phyloP scores from a whole-genome alignment of 2,329 filamentous ascomycete genomes.

The Meredithiella fracta region DNA sequence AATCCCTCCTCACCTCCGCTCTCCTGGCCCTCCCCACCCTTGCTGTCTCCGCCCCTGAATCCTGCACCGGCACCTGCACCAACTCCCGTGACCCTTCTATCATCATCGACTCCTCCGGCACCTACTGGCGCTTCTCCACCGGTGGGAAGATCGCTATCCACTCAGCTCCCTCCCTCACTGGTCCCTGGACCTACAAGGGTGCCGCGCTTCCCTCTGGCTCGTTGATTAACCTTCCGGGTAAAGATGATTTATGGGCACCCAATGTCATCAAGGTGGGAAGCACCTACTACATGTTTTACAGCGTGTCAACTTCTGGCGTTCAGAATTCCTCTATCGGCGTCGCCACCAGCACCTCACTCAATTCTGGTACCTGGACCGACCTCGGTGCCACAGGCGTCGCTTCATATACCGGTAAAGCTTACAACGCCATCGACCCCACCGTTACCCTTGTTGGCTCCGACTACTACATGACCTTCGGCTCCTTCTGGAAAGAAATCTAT shows the following conservation, averaged over 20 bases:
- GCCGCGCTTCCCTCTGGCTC: conserved; percentile 24
- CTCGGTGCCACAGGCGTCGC: conserved; percentile 37
- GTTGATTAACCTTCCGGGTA: conserved; percentile 25
- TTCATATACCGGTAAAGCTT: conserved; percentile 26
- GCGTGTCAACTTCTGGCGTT: conserved; percentile 42
- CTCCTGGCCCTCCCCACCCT: not conserved
- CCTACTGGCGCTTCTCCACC: conserved; percentile 29
- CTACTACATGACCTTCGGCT: conserved; percentile 45
- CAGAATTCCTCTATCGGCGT: conserved; percentile 46
- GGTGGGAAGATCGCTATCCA: conserved; percentile 26
- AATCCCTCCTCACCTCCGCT: conserved; percentile 7
- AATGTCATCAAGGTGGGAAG: conserved; percentile 29
- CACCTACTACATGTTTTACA: conserved; percentile 52
- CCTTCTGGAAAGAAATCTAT: conserved; percentile 51
- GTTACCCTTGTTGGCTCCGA: conserved; percentile 26
- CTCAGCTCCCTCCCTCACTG: conserved; percentile 23
- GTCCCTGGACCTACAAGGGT: conserved; percentile 28
- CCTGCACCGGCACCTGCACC: conserved; percentile 23
- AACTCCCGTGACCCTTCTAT: conserved; percentile 26
- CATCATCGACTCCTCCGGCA: conserved; percentile 25
- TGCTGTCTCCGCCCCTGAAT: conserved; percentile 21
- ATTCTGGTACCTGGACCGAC: conserved; percentile 43
- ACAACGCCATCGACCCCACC: conserved; percentile 46
- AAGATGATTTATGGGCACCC: conserved; percentile 26
- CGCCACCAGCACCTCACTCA: conserved; percentile 29